These are phyloP conservation scores for Cladosporium austrohemisphaericum DNA, from an alignment of 2,329 filamentous ascomycete genomes.

Conservation along the genomic window DNA sequence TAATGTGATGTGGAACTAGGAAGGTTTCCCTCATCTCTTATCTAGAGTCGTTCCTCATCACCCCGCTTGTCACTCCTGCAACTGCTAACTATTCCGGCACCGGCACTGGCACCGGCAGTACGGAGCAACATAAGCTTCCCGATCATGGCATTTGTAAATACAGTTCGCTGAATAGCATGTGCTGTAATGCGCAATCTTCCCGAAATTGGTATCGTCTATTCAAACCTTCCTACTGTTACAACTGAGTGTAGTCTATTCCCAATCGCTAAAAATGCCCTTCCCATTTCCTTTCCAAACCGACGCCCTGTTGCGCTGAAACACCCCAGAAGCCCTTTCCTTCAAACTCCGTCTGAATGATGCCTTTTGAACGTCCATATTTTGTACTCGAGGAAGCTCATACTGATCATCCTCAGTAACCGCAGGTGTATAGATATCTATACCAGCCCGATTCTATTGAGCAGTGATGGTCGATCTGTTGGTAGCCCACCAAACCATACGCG, in stretches of 20 bases:
- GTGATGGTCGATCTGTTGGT: slow-evolving; percentile 10
- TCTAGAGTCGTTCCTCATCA: too few relatives aligned
- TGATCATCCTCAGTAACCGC: not conserved
- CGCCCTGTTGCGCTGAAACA: not conserved
- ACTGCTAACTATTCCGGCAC: too few relatives aligned
- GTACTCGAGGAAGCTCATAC: too few relatives aligned
- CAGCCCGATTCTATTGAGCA: not conserved
- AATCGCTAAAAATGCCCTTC: not conserved
- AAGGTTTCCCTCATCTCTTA: too few relatives aligned
- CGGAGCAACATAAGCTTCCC: too few relatives aligned
- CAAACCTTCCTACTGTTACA: not conserved
- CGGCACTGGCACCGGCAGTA: too few relatives aligned
- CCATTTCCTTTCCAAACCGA: slow-evolving; percentile 1
- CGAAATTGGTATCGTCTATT: slow-evolving; percentile 2
- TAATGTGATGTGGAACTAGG: too few relatives aligned
- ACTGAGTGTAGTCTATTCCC: not conserved
- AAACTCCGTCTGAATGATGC: not conserved
- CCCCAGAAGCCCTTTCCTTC: not conserved
- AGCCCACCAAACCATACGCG: slow-evolving; percentile 55
- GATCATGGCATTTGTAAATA: too few relatives aligned
- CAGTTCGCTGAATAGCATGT: not conserved
- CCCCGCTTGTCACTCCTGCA: too few relatives aligned
- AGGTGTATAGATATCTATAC: not conserved
- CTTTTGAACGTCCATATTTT: not conserved
- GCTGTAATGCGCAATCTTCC: too few relatives aligned